A percentile compares a stretch with the other conserved stretches of the same genome.
These are phyloP conservation scores for Penstemon barbatus DNA, from an alignment of 257 asterid species.

Conservation along the genomic window DNA sequence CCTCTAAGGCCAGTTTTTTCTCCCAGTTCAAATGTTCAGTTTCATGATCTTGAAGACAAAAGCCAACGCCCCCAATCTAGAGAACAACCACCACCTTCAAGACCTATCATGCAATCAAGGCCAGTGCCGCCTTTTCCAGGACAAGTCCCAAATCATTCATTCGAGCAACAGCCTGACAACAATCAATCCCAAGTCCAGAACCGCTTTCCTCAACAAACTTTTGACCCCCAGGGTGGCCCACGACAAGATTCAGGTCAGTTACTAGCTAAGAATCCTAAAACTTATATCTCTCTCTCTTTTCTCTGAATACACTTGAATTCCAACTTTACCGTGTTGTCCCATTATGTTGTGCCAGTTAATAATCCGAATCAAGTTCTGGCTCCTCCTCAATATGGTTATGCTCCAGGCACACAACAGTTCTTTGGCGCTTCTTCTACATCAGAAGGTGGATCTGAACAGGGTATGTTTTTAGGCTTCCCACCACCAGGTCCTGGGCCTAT, in stretches of 20 bases:
- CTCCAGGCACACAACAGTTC: constrained; percentile 67
- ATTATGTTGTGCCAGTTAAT: constrained; percentile 41
- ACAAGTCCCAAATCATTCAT: constrained; percentile 53
- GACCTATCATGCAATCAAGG: constrained; percentile 57
- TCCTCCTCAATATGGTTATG: constrained; percentile 68
- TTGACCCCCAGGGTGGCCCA: constrained; percentile 52
- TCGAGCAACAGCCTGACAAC: constrained; percentile 58
- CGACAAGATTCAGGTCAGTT: constrained; percentile 59
- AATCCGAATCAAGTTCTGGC: constrained; percentile 45
- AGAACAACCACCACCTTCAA: constrained; percentile 51
- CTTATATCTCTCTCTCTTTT: constrained; percentile 30
- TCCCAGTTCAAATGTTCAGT: constrained; percentile 63
- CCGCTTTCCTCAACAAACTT: constrained; percentile 61
- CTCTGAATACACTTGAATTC: constrained; percentile 28
- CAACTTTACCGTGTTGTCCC: constrained; percentile 29
- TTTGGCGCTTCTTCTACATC: constrained; percentile 57
- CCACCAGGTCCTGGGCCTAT: constrained; percentile 61
- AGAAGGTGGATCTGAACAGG: constrained; percentile 71
- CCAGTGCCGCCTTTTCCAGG: constrained; percentile 54
- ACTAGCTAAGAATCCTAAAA: constrained; percentile 35
- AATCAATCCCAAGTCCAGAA: constrained; percentile 56
- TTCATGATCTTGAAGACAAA: constrained; percentile 60
- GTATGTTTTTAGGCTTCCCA: constrained; percentile 59
- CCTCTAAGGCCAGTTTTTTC: constrained; percentile 65
- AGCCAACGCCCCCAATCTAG: constrained; percentile 50